Base-by-base conservation (phyloP, 768 basidiomycete genomes). In the Suillus bovinus region DNA sequence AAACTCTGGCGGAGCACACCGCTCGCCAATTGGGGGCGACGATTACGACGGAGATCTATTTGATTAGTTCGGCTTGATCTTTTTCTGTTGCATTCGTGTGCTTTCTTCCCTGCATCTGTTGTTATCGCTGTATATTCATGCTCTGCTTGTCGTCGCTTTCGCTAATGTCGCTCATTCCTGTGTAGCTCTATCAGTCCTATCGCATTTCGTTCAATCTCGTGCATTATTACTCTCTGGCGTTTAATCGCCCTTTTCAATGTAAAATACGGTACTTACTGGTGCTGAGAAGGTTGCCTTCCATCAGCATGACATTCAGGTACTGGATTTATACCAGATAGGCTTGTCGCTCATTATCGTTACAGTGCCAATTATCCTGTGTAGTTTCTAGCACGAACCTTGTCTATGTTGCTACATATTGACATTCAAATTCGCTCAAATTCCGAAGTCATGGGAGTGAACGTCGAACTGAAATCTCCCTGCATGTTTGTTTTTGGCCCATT, bases 1-100 rank as follows among this genome's bases (percentile, higher is more conserved):
- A 84, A 78, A 61, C 66, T 78, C 61, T 85, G 83, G 83, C 79
- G 76, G 58, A 67, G 46, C 55, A 50, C 59, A 36, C 66, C 73
- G 5, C 62, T 74, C 33, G 75, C 66, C 11, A 74, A 60, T 58
- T 55, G 76, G 20, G 60, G 72, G 33, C 74, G 62, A 59, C 73
- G 73, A 65, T 67, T 76, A 65, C 71, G 74, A 61, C 73, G 75
- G n/a, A 68, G 67, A 58, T 72, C 75, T 47, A 67, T 60, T 63
- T 55, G 59, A 53, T 55, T 13, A 41, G 33, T 53, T 42, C 16
- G 17, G 5, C 13, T 20, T 27, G 29, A 31, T 31, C 17, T 13
- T 33, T 36, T 33, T 33, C 34, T 36, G 61, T 47, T 50, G 38
- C 33, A 41, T 31, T 29, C 58, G 20, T 67, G 42, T 24, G 22